These are phyloP conservation scores for Stemphylium beticola DNA, from an alignment of 2,329 filamentous ascomycete species.

Conservation along the genomic window DNA sequence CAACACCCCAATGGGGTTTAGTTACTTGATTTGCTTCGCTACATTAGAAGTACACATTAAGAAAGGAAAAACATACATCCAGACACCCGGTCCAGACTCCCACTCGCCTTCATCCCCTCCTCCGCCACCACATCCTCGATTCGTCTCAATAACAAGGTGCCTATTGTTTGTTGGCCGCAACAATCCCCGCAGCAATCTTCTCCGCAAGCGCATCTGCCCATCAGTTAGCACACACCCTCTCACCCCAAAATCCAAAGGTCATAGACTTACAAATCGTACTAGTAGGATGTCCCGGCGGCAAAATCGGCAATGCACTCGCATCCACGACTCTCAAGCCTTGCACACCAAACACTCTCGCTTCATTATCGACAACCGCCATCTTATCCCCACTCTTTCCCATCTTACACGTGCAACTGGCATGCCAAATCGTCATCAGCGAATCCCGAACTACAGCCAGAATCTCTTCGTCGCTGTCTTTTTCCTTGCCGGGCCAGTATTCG, in stretches of 20 bases:
- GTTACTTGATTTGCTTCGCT: neutral
- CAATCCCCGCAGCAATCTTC: neutral
- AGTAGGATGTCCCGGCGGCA: neutral
- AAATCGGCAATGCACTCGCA: neutral
- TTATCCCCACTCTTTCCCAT: slow-evolving; percentile 37
- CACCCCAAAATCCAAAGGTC: neutral
- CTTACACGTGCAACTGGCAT: slow-evolving; percentile 34
- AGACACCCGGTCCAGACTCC: neutral
- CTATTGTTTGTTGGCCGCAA: neutral
- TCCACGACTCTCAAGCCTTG: neutral
- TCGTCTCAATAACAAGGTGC: neutral
- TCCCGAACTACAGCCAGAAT: neutral
- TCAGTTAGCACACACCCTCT: neutral
- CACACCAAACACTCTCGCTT: slow-evolving; percentile 37
- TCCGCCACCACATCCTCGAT: neutral
- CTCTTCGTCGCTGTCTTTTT: neutral
- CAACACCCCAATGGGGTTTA: neutral
- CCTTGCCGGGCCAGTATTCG: slow-evolving; percentile 1
- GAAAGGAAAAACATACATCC: neutral
- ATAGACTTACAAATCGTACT: slow-evolving; percentile 1
- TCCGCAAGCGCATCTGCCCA: slow-evolving; percentile 1
- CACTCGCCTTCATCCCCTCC: neutral
- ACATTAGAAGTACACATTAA: neutral
- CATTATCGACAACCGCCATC: slow-evolving; percentile 43
- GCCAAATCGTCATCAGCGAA: slow-evolving; percentile 16